phyloP scores from a whole-genome alignment of 2,329 filamentous ascomycete species.

The Pseudocercospora crystallina region DNA sequence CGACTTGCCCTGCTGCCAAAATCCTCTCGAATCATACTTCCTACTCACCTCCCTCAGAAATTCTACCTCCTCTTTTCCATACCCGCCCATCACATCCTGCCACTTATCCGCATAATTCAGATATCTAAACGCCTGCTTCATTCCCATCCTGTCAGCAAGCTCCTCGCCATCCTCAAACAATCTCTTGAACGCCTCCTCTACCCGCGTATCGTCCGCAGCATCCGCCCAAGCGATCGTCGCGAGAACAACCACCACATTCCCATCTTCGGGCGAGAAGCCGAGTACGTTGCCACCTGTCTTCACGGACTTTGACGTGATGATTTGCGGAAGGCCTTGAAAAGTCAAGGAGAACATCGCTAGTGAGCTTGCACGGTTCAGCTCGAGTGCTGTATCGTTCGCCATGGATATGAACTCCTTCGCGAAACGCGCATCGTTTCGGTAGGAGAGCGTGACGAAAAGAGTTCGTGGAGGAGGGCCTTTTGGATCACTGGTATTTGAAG shows the following conservation, averaged over 20 bases:
- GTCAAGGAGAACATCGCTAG: neutral
- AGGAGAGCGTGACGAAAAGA: conserved; percentile 4
- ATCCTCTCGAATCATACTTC: conserved; percentile 13
- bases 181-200: conserved; percentile 5
- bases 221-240: conserved; percentile 13
- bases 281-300: conserved; percentile 5
- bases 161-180: neutral
- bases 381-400: neutral
- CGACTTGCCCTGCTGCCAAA: conserved; percentile 7
- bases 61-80: conserved; percentile 3
- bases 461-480: neutral
- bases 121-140: neutral
- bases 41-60: conserved; percentile 4
- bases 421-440: neutral
- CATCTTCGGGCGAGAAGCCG: neutral
- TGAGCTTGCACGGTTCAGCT: neutral
- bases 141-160: neutral
- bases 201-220: conserved; percentile 19
- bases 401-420: neutral
- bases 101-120: conserved; percentile 13
- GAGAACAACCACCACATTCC: neutral
- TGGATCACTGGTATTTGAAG: neutral
- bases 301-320: neutral
- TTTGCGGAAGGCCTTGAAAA: conserved; percentile 3
- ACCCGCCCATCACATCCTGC: conserved; percentile 10